A percentile compares a stretch with the other conserved stretches of the same genome.
phyloP scores from a whole-genome alignment of 768 basidiomycete species.

The Trametes gibbosa region DNA sequence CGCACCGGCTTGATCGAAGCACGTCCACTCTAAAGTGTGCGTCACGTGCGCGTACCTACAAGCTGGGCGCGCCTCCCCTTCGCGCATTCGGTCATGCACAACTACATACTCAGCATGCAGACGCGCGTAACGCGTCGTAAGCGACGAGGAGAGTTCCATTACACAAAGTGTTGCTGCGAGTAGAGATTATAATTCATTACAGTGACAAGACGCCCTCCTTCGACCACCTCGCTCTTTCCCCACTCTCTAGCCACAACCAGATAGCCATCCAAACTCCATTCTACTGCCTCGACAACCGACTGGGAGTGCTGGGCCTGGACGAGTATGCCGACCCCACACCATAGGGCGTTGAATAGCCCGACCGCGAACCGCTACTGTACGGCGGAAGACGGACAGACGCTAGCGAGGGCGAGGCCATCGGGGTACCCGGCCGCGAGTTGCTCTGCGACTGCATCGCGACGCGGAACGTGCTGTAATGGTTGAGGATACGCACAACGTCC shows the following conservation, averaged over 20 bases:
- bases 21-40: not conserved
- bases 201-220: not conserved
- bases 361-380: slow-evolving; percentile 36
- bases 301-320: slow-evolving; percentile 67
- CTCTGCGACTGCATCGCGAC: slow-evolving; percentile 52
- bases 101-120: not conserved
- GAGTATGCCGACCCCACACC: slow-evolving; percentile 39
- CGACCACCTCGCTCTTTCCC: not conserved
- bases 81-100: not conserved
- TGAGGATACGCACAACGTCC: slow-evolving; percentile 70
- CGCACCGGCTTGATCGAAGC: slow-evolving; percentile 3
- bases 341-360: slow-evolving; percentile 58
- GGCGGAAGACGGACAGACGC: slow-evolving; percentile 36
- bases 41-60: slow-evolving; percentile 1
- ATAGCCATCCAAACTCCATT: not conserved
- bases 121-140: not conserved
- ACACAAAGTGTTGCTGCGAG: not conserved
- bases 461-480: slow-evolving; percentile 68
- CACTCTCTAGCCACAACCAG: not conserved
- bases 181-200: slow-evolving; percentile 12
- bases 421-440: slow-evolving; percentile 67
- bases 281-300: slow-evolving; percentile 34
- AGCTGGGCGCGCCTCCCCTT: not conserved
- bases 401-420: slow-evolving; percentile 50
- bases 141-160: slow-evolving; percentile 4